Evolutionary conservation across 345 rosid genomes (phyloP).

Genomic region (Brassica nigra): DNA sequence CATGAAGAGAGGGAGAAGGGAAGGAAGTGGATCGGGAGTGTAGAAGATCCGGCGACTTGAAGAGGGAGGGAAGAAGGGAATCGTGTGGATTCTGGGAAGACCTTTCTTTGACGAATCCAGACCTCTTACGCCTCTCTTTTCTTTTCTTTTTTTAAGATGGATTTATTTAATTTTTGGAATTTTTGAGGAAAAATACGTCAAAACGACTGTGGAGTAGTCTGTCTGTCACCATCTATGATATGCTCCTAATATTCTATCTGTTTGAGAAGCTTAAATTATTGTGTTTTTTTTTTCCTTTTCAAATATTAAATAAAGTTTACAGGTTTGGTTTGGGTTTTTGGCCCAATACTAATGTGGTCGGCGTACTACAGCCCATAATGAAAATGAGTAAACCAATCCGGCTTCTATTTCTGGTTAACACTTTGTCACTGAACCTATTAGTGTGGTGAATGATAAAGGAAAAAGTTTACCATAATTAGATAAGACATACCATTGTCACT

Average conservation of each 20-base stretch:
- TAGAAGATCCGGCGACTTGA: constrained; percentile 40
- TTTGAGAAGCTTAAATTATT: constrained; percentile 4
- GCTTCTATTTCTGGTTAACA: not conserved
- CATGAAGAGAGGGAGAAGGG: not conserved
- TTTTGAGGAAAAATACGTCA: not conserved
- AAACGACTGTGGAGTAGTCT: constrained; percentile 30
- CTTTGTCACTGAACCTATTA: not conserved
- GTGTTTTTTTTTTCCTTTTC: not conserved
- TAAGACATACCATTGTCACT: too few species aligned
- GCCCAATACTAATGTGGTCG: not conserved
- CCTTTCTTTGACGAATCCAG: constrained; percentile 40
- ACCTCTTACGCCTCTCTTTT: constrained; percentile 30
- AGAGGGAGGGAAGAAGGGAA: constrained; percentile 28
- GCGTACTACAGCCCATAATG: not conserved
- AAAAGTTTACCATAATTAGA: too few species aligned
- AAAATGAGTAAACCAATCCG: not conserved
- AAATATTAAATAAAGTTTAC: not conserved
- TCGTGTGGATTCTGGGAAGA: constrained; percentile 26
- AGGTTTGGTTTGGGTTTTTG: constrained; percentile 5
- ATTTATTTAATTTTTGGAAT: constrained; percentile 1
- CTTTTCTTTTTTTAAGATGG: constrained; percentile 20
- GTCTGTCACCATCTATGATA: constrained; percentile 39
- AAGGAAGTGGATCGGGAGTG: constrained; percentile 29
- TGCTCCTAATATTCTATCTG: constrained; percentile 37
- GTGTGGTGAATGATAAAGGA: too few species aligned